Evolutionary conservation across 768 basidiomycete genomes (phyloP).

Genomic region (Lentinula raphanica): DNA sequence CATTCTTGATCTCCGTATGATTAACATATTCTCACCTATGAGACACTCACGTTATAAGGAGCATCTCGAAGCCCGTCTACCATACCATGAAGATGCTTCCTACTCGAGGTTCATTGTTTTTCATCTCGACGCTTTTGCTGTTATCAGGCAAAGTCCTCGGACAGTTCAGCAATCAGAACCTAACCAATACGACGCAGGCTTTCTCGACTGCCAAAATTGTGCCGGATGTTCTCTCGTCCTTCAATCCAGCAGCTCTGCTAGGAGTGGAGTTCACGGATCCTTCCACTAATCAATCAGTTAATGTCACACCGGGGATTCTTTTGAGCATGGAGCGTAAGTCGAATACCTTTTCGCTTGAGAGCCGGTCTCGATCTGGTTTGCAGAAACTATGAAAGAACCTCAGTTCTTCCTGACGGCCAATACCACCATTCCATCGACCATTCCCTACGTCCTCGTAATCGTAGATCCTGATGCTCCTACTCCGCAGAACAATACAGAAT

Average conservation of each 20-base stretch:
- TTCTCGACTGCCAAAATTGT: constrained; percentile 36
- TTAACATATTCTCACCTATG: neutral
- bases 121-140: neutral
- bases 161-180: constrained; percentile 9
- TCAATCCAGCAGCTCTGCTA: constrained; percentile 30
- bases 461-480: constrained; percentile 42
- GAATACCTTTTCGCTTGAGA: neutral
- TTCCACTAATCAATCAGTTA: constrained; percentile 18
- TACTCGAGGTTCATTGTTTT: neutral
- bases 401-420: constrained; percentile 24
- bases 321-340: constrained; percentile 32
- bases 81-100: neutral
- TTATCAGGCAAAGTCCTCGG: constrained; percentile 6
- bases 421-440: constrained; percentile 16
- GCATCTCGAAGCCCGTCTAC: neutral
- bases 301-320: constrained; percentile 31
- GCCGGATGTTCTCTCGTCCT: constrained; percentile 33
- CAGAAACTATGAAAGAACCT: constrained; percentile 32
- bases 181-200: constrained; percentile 21
- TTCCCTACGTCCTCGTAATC: constrained; percentile 32
- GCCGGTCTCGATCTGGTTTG: neutral
- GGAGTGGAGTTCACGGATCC: constrained; percentile 35
- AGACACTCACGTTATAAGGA: neutral
- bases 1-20: neutral
- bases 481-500: constrained; percentile 28